A percentile compares a stretch with the other conserved stretches of the same genome.
phyloP scores from a whole-genome alignment of 768 basidiomycete genomes.

The Scleroderma bovista region DNA sequence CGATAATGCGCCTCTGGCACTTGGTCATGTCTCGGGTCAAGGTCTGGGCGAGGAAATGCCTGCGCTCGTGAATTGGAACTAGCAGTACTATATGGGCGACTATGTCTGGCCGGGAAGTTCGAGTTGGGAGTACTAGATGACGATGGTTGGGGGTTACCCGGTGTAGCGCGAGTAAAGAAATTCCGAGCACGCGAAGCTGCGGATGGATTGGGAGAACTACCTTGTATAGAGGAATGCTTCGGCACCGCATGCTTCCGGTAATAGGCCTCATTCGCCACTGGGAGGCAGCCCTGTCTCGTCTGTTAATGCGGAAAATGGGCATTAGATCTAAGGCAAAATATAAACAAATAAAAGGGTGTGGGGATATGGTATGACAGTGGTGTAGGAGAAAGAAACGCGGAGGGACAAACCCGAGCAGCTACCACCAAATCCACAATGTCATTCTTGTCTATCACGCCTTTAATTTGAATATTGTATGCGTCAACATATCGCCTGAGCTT shows the following conservation, averaged over 20 bases:
- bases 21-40: conserved; percentile 38
- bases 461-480: conserved; percentile 62
- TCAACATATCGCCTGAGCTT: conserved; percentile 65
- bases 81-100: background rate
- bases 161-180: conserved; percentile 6
- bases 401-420: conserved; percentile 38
- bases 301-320: conserved; percentile 17
- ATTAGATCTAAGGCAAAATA: background rate
- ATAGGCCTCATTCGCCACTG: conserved; percentile 51
- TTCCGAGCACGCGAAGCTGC: conserved; percentile 11
- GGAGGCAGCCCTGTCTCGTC: conserved; percentile 59
- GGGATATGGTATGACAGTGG: background rate
- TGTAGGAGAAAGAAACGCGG: background rate
- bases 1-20: conserved; percentile 4
- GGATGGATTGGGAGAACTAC: conserved; percentile 10
- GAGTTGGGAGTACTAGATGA: background rate
- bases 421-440: conserved; percentile 68
- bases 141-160: background rate
- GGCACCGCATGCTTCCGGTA: conserved; percentile 29
- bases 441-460: conserved; percentile 68
- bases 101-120: background rate
- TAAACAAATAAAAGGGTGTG: background rate
- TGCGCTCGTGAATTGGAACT: conserved; percentile 20
- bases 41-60: conserved; percentile 58
- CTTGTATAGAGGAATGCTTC: conserved; percentile 1